Conservation (phyloP, 1,284 basidiomycete genomes). For the Tetrapyrgos nigripes region DNA sequence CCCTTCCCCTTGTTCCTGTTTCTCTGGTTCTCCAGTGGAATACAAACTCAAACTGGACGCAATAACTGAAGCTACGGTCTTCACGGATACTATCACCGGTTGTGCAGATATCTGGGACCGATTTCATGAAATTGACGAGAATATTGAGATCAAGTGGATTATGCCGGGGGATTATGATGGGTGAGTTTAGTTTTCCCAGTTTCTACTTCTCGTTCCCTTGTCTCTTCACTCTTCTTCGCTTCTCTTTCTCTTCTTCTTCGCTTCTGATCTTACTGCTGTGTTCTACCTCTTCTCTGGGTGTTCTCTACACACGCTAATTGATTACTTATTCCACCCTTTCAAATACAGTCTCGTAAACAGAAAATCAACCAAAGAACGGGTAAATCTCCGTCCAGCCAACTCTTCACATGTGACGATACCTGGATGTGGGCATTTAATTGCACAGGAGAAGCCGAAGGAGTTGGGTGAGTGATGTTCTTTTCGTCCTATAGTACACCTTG, state of each 20-base stretch:
- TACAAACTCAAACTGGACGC: constrained; percentile 62
- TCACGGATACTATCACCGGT: constrained; percentile 47
- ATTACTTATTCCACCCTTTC: too few species aligned
- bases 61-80: constrained; percentile 63
- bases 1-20: too few species aligned
- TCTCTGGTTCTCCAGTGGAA: constrained; percentile 38
- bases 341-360: neutral
- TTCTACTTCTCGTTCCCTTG: too few species aligned
- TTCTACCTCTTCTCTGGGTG: neutral
- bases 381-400: constrained; percentile 68
- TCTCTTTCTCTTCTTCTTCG: constrained; percentile 1
- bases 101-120: constrained; percentile 50
- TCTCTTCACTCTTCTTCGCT: constrained; percentile 39
- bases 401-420: constrained; percentile 61
- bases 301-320: neutral
- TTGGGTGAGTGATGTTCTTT: constrained; percentile 32
- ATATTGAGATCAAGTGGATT: constrained; percentile 60
- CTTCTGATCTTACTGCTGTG: neutral
- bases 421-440: constrained; percentile 64
- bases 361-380: constrained; percentile 44
- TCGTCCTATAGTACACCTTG: too few species aligned
- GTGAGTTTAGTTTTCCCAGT: too few species aligned
- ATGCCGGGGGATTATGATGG: constrained; percentile 49
- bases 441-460: constrained; percentile 50
- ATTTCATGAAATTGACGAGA: constrained; percentile 52